These are phyloP conservation scores for Neolentinus lepideus DNA, from an alignment of 1,284 basidiomycete genomes.

Conservation along the genomic window DNA sequence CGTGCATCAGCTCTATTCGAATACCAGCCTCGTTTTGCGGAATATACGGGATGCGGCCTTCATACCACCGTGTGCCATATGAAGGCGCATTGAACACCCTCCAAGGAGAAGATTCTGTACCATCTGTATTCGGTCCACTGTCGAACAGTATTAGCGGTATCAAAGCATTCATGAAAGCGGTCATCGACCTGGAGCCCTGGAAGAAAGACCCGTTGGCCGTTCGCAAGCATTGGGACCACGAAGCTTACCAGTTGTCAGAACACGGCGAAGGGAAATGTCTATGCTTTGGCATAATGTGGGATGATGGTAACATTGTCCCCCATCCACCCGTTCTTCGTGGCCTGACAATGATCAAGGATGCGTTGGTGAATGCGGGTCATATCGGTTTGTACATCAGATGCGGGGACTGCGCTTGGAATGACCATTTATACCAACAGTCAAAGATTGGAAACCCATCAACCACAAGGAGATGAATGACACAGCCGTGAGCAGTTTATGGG, in stretches of 20 bases:
- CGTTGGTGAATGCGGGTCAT: slow-evolving; percentile 43
- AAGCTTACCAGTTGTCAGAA: slow-evolving; percentile 32
- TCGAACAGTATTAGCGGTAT: slow-evolving; percentile 35
- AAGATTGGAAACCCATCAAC: slow-evolving; percentile 44
- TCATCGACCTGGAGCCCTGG: slow-evolving; percentile 42
- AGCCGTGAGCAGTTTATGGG: slow-evolving; percentile 25
- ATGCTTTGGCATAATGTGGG: slow-evolving; percentile 36
- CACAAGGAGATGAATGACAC: slow-evolving; percentile 43
- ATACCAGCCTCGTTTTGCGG: slow-evolving; percentile 48
- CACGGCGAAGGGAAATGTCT: slow-evolving; percentile 37
- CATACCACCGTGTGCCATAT: slow-evolving; percentile 49
- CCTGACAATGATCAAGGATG: slow-evolving; percentile 35
- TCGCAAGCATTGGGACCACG: slow-evolving; percentile 40
- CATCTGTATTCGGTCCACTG: slow-evolving; percentile 52
- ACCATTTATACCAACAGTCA: too few species aligned
- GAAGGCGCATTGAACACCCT: slow-evolving; percentile 35
- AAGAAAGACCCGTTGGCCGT: slow-evolving; percentile 39
- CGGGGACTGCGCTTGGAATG: too few species aligned
- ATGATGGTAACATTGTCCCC: slow-evolving; percentile 42
- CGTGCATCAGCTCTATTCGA: slow-evolving; percentile 31
- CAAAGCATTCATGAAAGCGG: slow-evolving; percentile 39
- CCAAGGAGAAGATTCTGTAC: slow-evolving; percentile 45
- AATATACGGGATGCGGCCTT: slow-evolving; percentile 47
- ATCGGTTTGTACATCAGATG: slow-evolving; percentile 19
- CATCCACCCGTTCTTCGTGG: slow-evolving; percentile 45